These are phyloP conservation scores for Triticum monococcum DNA, from an alignment of 176 grass and related monocot species.

Conservation along the genomic window DNA sequence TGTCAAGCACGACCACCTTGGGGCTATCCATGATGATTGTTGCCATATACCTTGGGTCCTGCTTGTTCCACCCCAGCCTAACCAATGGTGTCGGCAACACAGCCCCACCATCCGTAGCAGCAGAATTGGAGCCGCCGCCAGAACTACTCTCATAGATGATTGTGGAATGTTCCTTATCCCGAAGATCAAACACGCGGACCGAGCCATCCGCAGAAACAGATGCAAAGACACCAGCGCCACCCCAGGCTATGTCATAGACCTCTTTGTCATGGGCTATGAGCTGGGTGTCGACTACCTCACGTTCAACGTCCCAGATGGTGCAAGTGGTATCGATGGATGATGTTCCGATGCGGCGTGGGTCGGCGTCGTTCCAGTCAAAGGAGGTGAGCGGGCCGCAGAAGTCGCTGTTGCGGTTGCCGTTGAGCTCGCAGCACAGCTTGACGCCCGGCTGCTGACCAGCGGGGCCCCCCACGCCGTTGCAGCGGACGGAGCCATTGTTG, in stretches of 20 bases:
- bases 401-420: conserved; percentile 96
- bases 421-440: conserved; percentile 71
- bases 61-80: conserved; percentile 96
- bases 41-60: conserved; percentile 99
- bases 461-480: conserved; percentile 29
- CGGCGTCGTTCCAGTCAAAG: conserved; percentile 98
- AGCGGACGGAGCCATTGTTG: conserved; percentile 33
- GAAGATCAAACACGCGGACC: conserved; percentile 93
- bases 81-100: conserved; percentile 67
- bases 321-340: conserved; percentile 95
- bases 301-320: conserved; percentile 97
- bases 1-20: conserved; percentile 98
- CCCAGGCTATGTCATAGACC: conserved; percentile 99
- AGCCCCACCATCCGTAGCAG: conserved; percentile 31
- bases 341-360: conserved; percentile 86
- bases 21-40: conserved; percentile 98
- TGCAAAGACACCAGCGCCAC: conserved; percentile 87
- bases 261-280: conserved; percentile 99
- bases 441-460: conserved; percentile 27
- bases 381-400: conserved; percentile 92
- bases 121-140: conserved; percentile 46
- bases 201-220: conserved; percentile 93
- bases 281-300: conserved; percentile 91
- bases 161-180: conserved; percentile 98
- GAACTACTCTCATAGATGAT: conserved; percentile 90